Evolutionary conservation across 177 flowering plant genomes (phyloP).

Genomic region (Vitis hybrid): DNA sequence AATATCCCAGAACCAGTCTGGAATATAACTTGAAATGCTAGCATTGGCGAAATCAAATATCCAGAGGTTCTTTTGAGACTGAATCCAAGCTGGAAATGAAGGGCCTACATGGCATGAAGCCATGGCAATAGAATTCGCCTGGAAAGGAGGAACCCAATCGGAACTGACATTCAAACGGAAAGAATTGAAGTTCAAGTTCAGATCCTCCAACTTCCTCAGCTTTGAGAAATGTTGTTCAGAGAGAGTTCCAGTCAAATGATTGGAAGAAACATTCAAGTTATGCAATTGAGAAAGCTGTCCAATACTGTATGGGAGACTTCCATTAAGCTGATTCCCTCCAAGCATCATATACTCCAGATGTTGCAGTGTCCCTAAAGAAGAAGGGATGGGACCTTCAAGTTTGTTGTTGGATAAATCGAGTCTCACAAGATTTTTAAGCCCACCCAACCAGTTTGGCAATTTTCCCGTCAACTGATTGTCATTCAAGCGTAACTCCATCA

Average conservation of each 20-base stretch:
- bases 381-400: conserved; percentile 28
- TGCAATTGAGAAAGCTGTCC: conserved; percentile 36
- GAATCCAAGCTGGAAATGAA: conserved; percentile 29
- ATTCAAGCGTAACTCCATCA: too few relatives aligned
- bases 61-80: conserved; percentile 19
- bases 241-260: conserved; percentile 24
- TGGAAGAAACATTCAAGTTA: conserved; percentile 29
- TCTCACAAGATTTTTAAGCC: conserved; percentile 18
- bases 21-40: conserved; percentile 42
- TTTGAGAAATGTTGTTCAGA: conserved; percentile 24
- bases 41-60: conserved; percentile 37
- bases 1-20: conserved; percentile 54
- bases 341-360: conserved; percentile 22
- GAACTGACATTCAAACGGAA: conserved; percentile 27
- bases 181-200: conserved; percentile 21
- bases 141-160: conserved; percentile 40
- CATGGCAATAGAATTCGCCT: conserved; percentile 15
- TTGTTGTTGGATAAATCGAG: conserved; percentile 8
- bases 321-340: conserved; percentile 31
- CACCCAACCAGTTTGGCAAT: too few relatives aligned
- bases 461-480: too few relatives aligned
- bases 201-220: conserved; percentile 12
- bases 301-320: conserved; percentile 30
- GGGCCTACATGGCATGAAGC: conserved; percentile 33
- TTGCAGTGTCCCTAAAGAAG: conserved; percentile 25